Percentiles rank a stretch among this genome's conserved stretches.
Evolutionary conservation across 495 filamentous ascomycete species (phyloP).

Genomic region (Aspergillus haitiensis): DNA sequence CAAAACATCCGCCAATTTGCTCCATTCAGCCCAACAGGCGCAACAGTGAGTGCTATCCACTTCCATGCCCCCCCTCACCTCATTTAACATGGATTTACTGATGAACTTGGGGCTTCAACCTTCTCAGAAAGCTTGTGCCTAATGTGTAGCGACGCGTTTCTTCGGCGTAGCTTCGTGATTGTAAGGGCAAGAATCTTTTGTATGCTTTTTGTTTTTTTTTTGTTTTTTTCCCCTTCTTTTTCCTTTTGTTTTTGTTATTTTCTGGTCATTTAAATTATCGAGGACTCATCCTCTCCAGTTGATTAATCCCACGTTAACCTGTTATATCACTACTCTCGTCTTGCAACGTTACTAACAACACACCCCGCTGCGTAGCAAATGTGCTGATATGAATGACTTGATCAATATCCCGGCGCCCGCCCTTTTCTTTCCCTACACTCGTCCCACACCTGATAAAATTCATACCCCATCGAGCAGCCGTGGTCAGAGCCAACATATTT

Average conservation of each 20-base stretch:
- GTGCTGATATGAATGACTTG: slow-evolving; percentile 42
- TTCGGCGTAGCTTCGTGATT: slow-evolving; percentile 29
- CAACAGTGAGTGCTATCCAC: slow-evolving; percentile 14
- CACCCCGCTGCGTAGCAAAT: slow-evolving; percentile 18
- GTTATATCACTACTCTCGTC: background rate
- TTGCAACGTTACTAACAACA: slow-evolving; percentile 18
- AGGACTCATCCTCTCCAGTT: background rate
- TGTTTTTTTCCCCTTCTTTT: slow-evolving; percentile 8
- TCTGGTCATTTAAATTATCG: background rate
- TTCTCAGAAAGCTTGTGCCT: slow-evolving; percentile 7
- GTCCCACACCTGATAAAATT: slow-evolving; percentile 30
- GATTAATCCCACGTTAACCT: background rate
- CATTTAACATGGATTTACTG: background rate
- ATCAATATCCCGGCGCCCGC: slow-evolving; percentile 40
- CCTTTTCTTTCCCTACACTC: slow-evolving; percentile 32
- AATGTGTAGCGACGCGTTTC: slow-evolving; percentile 28
- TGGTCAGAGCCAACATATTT: slow-evolving; percentile 16
- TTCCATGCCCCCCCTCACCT: slow-evolving; percentile 3
- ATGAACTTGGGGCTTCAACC: background rate
- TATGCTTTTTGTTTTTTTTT: slow-evolving; percentile 30
- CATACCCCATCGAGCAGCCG: slow-evolving; percentile 20
- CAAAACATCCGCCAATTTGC: slow-evolving; percentile 39
- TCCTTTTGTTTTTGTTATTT: slow-evolving; percentile 8
- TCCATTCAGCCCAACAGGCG: slow-evolving; percentile 20
- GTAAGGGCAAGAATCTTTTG: slow-evolving; percentile 34